phyloP scores from a whole-genome alignment of 176 grass and related monocot genomes.

The Zea luxurians region DNA sequence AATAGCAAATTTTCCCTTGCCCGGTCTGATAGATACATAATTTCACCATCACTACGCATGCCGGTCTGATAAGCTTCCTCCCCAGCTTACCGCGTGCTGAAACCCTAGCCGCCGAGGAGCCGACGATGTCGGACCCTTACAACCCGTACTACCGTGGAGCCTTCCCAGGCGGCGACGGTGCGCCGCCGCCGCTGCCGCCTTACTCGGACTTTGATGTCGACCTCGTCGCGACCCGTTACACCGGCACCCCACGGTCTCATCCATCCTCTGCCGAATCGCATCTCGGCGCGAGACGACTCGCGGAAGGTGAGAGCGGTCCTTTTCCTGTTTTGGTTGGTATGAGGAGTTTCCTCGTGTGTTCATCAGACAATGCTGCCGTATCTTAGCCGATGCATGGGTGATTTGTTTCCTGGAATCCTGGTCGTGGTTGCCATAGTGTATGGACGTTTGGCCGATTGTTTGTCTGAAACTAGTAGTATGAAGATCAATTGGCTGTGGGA shows the following conservation, averaged over 20 bases:
- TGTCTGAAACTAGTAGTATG: not conserved
- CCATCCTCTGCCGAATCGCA: too few species aligned
- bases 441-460: not conserved
- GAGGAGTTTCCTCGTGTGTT: conserved; percentile 7
- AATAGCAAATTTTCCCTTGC: too few species aligned
- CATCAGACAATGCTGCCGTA: conserved; percentile 6
- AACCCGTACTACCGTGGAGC: conserved; percentile 48
- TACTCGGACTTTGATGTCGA: conserved; percentile 64
- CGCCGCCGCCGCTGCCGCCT: conserved; percentile 8
- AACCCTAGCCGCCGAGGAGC: conserved; percentile 41
- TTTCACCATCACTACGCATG: too few species aligned
- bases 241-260: conserved; percentile 7
- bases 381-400: conserved; percentile 2
- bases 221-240: conserved; percentile 52
- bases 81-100: not conserved
- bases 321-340: conserved; percentile 10
- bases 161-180: conserved; percentile 14
- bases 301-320: conserved; percentile 55
- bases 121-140: conserved; percentile 61
- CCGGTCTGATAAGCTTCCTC: too few species aligned
- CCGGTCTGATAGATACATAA: too few species aligned
- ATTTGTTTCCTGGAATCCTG: conserved; percentile 4
- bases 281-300: not conserved
- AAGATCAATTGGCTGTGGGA: not conserved
- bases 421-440: not conserved